Evolutionary conservation across 73 alveolate genomes (phyloP).

Genomic region (Tetrahymena thermophila): DNA sequence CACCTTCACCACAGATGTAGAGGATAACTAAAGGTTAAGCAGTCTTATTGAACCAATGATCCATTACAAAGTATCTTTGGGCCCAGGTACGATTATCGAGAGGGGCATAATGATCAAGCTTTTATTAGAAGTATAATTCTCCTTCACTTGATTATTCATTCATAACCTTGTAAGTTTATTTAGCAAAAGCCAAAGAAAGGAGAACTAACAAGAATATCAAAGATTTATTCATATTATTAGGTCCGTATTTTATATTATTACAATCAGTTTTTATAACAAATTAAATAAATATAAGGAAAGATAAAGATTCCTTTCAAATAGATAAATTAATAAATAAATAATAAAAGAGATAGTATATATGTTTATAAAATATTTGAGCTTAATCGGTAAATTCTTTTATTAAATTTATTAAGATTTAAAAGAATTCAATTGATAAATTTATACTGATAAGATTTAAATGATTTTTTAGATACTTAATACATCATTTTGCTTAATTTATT

Average conservation of each 20-base stretch:
- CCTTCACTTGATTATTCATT: background rate
- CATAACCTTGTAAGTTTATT: background rate
- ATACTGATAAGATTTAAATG: background rate
- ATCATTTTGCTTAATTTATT: background rate
- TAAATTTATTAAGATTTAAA: too few relatives aligned
- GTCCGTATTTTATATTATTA: background rate
- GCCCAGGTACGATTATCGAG: slow-evolving; percentile 26
- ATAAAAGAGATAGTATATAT: background rate
- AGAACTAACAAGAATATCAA: background rate
- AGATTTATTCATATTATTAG: background rate
- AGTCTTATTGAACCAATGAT: slow-evolving; percentile 24
- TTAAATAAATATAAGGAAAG: background rate
- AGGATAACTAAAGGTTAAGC: slow-evolving; percentile 46
- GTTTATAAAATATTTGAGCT: too few relatives aligned
- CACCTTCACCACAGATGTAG: slow-evolving; percentile 68
- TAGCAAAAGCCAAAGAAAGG: background rate
- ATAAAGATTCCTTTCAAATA: background rate
- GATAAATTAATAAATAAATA: too few relatives aligned
- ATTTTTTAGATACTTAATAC: background rate
- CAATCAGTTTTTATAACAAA: background rate
- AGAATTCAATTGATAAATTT: background rate
- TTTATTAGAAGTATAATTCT: background rate
- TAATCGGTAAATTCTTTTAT: background rate
- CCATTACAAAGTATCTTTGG: slow-evolving; percentile 49
- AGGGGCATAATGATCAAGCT: slow-evolving; percentile 51